A percentile compares a stretch with the other conserved stretches of the same genome.
These are phyloP conservation scores for Macaranga tanarius DNA, from an alignment of 441 rosid species.

Conservation along the genomic window DNA sequence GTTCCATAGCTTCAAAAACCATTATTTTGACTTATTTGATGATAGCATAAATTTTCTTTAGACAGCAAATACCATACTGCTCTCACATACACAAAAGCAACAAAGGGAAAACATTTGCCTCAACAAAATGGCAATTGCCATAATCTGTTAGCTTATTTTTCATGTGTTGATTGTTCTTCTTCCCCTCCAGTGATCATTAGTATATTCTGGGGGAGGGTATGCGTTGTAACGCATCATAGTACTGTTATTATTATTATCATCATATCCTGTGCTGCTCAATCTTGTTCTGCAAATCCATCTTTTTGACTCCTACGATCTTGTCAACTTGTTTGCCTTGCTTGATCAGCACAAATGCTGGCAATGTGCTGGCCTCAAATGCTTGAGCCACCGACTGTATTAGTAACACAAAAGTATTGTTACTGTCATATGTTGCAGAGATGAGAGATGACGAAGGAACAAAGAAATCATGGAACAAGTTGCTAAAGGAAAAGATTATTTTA, in stretches of 20 bases:
- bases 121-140: background rate
- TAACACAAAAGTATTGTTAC: background rate
- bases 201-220: too few species aligned
- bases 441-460: background rate
- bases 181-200: too few species aligned
- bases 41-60: background rate
- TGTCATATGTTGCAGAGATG: background rate
- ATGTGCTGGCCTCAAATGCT: conserved; percentile 37
- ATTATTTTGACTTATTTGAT: background rate
- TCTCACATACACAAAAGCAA: background rate
- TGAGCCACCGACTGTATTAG: conserved; percentile 52
- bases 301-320: conserved; percentile 56
- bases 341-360: conserved; percentile 65
- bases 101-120: background rate
- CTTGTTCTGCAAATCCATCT: conserved; percentile 52
- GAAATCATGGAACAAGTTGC: background rate
- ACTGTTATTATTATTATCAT: background rate
- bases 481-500: conserved; percentile 16
- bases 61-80: background rate
- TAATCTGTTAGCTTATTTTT: conserved; percentile 7
- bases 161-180: background rate
- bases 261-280: conserved; percentile 43
- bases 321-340: conserved; percentile 66
- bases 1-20: background rate
- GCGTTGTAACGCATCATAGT: background rate